Conservation (phyloP, 768 basidiomycete genomes). For the Paxillus involutus region DNA sequence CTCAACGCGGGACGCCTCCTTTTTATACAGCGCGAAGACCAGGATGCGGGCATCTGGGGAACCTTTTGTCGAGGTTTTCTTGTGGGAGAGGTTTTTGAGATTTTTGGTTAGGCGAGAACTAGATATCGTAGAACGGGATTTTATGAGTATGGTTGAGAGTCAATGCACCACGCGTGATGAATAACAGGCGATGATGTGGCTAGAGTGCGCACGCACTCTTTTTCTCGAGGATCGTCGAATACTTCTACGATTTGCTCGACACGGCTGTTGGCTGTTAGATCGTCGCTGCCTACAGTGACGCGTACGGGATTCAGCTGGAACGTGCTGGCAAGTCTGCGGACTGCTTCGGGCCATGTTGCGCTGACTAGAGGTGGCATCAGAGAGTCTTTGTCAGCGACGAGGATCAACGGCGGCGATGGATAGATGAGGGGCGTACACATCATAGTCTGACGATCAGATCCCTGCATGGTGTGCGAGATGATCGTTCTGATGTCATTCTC, state of each 20-base stretch:
- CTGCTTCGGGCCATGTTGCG: slow-evolving; percentile 97
- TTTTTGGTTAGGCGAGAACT: slow-evolving; percentile 62
- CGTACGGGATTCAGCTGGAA: slow-evolving; percentile 85
- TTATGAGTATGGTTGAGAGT: background rate
- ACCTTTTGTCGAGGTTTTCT: slow-evolving; percentile 55
- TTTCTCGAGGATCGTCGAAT: slow-evolving; percentile 78
- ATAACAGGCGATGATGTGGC: background rate
- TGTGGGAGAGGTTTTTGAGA: slow-evolving; percentile 55
- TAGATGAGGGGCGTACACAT: slow-evolving; percentile 70
- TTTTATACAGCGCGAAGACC: slow-evolving; percentile 96
- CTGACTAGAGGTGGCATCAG: slow-evolving; percentile 58
- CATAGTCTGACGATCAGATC: slow-evolving; percentile 80
- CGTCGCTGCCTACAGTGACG: slow-evolving; percentile 94
- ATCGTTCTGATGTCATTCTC: slow-evolving; percentile 96
- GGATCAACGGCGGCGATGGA: background rate
- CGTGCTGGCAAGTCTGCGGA: slow-evolving; percentile 82
- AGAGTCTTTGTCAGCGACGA: background rate
- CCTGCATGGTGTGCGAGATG: slow-evolving; percentile 70
- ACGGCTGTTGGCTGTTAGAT: slow-evolving; percentile 89
- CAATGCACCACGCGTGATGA: background rate
- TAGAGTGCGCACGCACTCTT: slow-evolving; percentile 62
- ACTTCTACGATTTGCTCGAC: slow-evolving; percentile 95
- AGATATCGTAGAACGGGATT: background rate
- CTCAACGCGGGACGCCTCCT: slow-evolving; percentile 91
- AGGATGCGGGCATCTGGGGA: slow-evolving; percentile 68